Evolutionary conservation across 2,329 filamentous ascomycete species (phyloP).

Genomic region (Colletotrichum sp.): DNA sequence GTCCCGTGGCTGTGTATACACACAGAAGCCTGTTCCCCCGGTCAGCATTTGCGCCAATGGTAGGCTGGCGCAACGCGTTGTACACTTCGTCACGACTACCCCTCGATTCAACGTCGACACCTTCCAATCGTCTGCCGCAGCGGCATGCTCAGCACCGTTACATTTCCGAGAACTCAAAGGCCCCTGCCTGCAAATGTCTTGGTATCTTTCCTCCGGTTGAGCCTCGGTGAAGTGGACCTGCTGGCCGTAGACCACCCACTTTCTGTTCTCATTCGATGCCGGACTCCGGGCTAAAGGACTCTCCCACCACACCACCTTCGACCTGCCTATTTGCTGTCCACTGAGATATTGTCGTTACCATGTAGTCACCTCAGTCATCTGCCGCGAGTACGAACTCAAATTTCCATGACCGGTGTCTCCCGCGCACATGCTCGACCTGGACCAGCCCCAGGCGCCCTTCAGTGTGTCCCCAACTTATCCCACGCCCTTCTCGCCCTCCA

Average conservation of each 20-base stretch:
- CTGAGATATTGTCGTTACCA: background rate
- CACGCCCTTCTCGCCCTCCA: background rate
- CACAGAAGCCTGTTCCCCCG: background rate
- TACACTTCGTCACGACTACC: background rate
- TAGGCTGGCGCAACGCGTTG: background rate
- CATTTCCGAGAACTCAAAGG: background rate
- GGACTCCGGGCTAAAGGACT: background rate
- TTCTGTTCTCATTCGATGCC: background rate
- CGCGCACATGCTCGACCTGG: background rate
- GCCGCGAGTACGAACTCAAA: background rate
- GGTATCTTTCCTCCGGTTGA: background rate
- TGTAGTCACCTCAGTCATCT: background rate
- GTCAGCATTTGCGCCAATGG: background rate
- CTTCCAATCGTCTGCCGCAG: background rate
- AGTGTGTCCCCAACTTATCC: background rate
- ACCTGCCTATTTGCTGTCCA: background rate
- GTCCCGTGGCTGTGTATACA: background rate
- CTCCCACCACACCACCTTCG: background rate
- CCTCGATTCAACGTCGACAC: background rate
- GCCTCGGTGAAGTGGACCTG: background rate
- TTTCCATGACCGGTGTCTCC: background rate
- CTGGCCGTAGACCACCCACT: background rate
- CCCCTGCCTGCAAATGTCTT: background rate
- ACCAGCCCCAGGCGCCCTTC: background rate
- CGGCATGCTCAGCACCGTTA: background rate